Percentiles rank a stretch among this genome's conserved stretches.
These are phyloP conservation scores for Venturiaceae sp. DNA, from an alignment of 2,329 filamentous ascomycete genomes.

Conservation along the genomic window DNA sequence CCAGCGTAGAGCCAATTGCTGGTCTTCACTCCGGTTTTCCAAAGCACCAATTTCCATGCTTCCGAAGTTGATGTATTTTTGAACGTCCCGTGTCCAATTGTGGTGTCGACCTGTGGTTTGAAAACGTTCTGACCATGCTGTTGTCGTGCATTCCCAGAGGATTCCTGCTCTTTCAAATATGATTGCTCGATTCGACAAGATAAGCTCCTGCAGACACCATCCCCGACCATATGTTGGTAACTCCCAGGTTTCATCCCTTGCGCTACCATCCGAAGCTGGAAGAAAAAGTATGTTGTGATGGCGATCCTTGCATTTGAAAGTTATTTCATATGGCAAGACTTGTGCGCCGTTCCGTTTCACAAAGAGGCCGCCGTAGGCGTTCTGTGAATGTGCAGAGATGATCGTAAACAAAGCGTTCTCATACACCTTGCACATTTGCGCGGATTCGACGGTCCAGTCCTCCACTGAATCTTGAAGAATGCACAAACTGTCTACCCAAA, in stretches of 20 bases:
- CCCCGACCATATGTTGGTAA: not conserved
- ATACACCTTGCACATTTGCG: not conserved
- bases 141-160: not conserved
- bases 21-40: no score
- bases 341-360: not conserved
- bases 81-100: not conserved
- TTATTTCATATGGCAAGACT: not conserved
- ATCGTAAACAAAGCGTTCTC: not conserved
- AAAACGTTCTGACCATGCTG: not conserved
- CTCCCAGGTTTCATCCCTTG: not conserved
- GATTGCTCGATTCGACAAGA: not conserved
- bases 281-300: not conserved
- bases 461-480: not conserved
- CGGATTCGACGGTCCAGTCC: not conserved
- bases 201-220: not conserved
- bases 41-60: no score
- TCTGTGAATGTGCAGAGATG: no score
- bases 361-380: not conserved
- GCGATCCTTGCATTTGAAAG: not conserved
- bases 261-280: no score
- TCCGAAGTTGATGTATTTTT: not conserved
- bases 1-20: not conserved
- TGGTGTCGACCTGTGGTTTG: not conserved
- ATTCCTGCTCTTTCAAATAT: not conserved
- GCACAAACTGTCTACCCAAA: not conserved